phyloP scores from a whole-genome alignment of 1,284 basidiomycete species.

The Cryptococcus maquisensis region DNA sequence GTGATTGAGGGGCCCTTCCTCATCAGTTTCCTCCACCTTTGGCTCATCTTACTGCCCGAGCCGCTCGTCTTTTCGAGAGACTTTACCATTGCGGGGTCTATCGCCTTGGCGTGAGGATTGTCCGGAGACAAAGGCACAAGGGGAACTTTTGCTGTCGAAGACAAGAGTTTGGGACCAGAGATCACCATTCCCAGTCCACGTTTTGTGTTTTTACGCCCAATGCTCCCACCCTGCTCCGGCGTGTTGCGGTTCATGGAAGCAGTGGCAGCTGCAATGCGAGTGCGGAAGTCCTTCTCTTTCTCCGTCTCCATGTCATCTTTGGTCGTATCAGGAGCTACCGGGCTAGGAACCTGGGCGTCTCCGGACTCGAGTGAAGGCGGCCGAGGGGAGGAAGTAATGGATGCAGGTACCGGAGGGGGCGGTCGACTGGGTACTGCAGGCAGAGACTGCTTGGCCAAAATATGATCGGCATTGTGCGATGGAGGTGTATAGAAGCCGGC shows the following conservation, averaged over 20 bases:
- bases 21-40: constrained; percentile 39
- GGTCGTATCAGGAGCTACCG: background rate
- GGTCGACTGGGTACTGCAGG: constrained; percentile 5
- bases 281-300: constrained; percentile 43
- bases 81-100: constrained; percentile 8
- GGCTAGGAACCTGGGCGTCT: background rate
- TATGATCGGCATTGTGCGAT: background rate
- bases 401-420: constrained; percentile 12
- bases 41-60: constrained; percentile 26
- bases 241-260: constrained; percentile 40
- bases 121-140: constrained; percentile 22
- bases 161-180: constrained; percentile 36
- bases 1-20: constrained; percentile 26
- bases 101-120: background rate
- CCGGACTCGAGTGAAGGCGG: background rate
- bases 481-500: constrained; percentile 8
- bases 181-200: constrained; percentile 30
- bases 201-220: constrained; percentile 33
- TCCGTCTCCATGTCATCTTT: constrained; percentile 33
- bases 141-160: constrained; percentile 30
- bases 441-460: background rate
- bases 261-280: constrained; percentile 43
- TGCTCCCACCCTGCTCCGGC: constrained; percentile 13
- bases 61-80: constrained; percentile 28
- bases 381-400: constrained; percentile 8